These are phyloP conservation scores for Phytophthora pisi DNA, from an alignment of 352 stramenopile genomes.

Conservation along the genomic window DNA sequence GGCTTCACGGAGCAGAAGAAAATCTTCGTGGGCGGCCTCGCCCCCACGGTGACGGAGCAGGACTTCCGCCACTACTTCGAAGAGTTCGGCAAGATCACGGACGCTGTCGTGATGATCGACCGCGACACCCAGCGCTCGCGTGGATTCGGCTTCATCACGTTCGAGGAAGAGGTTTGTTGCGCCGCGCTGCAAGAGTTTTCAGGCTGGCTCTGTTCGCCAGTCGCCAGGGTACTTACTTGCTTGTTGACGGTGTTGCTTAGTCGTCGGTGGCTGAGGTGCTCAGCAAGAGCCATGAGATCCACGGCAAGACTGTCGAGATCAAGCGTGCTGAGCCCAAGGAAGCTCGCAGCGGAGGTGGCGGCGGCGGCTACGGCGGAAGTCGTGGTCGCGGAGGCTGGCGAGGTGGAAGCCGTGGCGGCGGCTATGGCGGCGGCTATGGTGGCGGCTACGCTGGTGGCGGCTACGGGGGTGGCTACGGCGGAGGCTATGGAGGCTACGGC, in stretches of 20 bases:
- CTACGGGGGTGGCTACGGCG: slow-evolving; percentile 38
- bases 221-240: neutral
- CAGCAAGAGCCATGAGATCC: slow-evolving; percentile 89
- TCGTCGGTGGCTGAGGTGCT: slow-evolving; percentile 89
- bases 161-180: slow-evolving; percentile 79
- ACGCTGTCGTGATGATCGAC: slow-evolving; percentile 94
- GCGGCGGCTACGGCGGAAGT: slow-evolving; percentile 35
- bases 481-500: slow-evolving; percentile 41
- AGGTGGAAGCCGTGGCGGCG: slow-evolving; percentile 33
- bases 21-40: slow-evolving; percentile 93
- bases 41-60: slow-evolving; percentile 84
- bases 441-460: slow-evolving; percentile 35
- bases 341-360: slow-evolving; percentile 43
- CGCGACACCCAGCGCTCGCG: slow-evolving; percentile 90
- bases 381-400: slow-evolving; percentile 34
- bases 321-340: slow-evolving; percentile 89
- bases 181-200: slow-evolving; percentile 2
- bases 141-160: slow-evolving; percentile 94
- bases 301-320: slow-evolving; percentile 91
- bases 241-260: slow-evolving; percentile 23
- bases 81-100: slow-evolving; percentile 89
- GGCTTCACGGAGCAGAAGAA: slow-evolving; percentile 85
- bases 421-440: slow-evolving; percentile 38
- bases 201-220: neutral
- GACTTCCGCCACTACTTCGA: slow-evolving; percentile 94